Base-by-base conservation (phyloP, 1,284 basidiomycete genomes). In the Sparassis latifolia region DNA sequence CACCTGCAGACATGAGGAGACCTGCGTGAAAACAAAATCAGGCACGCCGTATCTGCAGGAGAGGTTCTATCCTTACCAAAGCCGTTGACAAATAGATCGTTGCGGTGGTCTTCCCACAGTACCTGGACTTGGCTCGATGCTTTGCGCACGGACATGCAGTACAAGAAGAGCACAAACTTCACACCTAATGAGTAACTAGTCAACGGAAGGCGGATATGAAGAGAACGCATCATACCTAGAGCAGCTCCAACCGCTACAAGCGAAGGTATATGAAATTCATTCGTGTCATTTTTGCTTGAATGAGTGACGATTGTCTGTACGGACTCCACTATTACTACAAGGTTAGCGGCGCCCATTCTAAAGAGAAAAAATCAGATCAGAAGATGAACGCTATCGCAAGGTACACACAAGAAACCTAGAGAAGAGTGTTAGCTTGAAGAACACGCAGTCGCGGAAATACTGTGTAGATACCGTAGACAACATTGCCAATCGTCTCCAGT, bases 101-200 rank as follows among this genome's bases (percentile, higher is more conserved):
- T 96, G 54, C 92, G 75, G 61, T 97, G 95, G 64, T 97, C 95
- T 66, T 97, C 92, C 89, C 92, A 98, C 29, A 98, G 78, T 3
- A 97, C 85, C 49, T 84, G 82, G 1, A 99, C 93, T 66, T 99
- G 96, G 58, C 88, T 92, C 5, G 89, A 92, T 55, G 81, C 82
- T 40, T 77, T 77, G 40, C 90, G 82, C 48, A 96, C 76, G 2
- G 88, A 79, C 58, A 75, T 82, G 67, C 93, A 96, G 69, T 95
- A 96, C 3, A 94, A 42, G 70, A 97, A 97, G 40, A 99, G 78
- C 0, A 83, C 33, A 41, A 92, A 76, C 69, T 99, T 99, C 58
- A 90, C 84, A 42, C 77, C 89, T 92, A 61, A 32, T 28, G 28
- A 10, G 10, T 44, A 37, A 10, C 32, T 30, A 45, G 47, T 35